Evolutionary conservation across 495 filamentous ascomycete genomes (phyloP), one percentile per base, ranked within the genome.

Genomic region (Schizothecium vesticola): DNA sequence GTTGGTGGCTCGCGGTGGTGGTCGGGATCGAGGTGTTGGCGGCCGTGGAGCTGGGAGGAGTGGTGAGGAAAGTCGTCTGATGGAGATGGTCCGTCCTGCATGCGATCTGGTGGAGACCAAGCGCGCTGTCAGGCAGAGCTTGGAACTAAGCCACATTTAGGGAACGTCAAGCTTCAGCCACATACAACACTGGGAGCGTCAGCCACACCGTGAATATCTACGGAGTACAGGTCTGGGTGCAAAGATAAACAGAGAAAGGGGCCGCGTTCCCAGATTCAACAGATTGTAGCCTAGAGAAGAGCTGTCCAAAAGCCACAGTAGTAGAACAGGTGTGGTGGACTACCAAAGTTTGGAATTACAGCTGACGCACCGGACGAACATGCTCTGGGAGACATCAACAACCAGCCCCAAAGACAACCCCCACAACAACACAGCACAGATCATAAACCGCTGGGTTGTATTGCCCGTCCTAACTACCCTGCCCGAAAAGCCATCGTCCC

Each of bases 21-120:
- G 25, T 64, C 21, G 12, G 21, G 51, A 1, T 56, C 7, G 33
- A 8, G n/a, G 22, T 23, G 23, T 65, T 56, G 21, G 3, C 19
- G 13, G 24, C 19, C 56, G 63, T 24, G 33, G 28, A 24, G 25
- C 6, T 16, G 13, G 55, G 12, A 19, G 63, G 19, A 56, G 26
- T 51, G 43, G 57, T 65, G 63, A 65, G 62, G 56, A 65, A 65
- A 66, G 65, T 66, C 65, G 65, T 51, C 26, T 25, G 56, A 66
- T 66, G 28, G 13, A 36, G 12, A 29, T 29, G 28, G 33, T 36
- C 33, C 13, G 33, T 16, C 13, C 33, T 43, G 33, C 13, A 24
- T 24, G 21, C 22, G 23, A 59, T 24, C 3, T n/a, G 22, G 56
- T 59, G 24, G 56, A 59, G 56, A 22, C 22, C 16, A 7, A n/a